Base-by-base conservation (phyloP, 1,284 basidiomycete species). In the Cystobasidiaceae sp. region DNA sequence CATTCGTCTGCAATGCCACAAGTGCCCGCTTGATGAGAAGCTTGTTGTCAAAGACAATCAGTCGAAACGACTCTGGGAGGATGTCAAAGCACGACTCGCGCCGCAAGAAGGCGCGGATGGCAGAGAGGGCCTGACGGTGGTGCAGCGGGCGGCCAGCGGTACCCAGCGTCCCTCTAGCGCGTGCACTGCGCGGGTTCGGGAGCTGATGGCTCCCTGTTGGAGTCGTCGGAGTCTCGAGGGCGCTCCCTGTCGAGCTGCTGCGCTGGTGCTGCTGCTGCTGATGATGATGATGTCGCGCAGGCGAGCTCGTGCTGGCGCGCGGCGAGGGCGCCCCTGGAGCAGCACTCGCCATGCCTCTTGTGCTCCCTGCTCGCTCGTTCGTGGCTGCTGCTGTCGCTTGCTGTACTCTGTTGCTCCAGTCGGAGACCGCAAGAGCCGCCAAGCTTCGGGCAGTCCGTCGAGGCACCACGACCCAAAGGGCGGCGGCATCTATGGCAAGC, bases 11-110 rank as follows among this genome's bases (percentile, higher is more conserved):
- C 65, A 97, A 84, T 72, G 90, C 93, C 70, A 90, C 88, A 15
- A 97, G 78, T 9, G 91, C 91, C 76, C 92, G 91, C 80, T 92
- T 93, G 52, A 96, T 92, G 75, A 89, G 91, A 71, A 97, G 82
- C 76, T 92, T 89, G 55, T 88, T 91, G 78, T 99, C 96, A 59
- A 99, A 84, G 19, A 97, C 92, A 74, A 98, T 97, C 71, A 98
- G 82, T 70, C 96, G 83, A 79, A 94, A 98, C 78, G 87, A 90
- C 79, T 74, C 73, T 23, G 73, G 73, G 28, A 74, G 62, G 65
- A 74, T 74, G 59, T 71, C 70, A 58, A 73, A 74, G 62, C 72
- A 73, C 33, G 68, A 70, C 62, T 72, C 71, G 52, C 67, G 66
- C n/a, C 51, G 64, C 39, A 71, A 39, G 58, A 73, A 73, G 25